Conservation (phyloP, 352 stramenopile species). For the Phytophthora hibernalis region DNA sequence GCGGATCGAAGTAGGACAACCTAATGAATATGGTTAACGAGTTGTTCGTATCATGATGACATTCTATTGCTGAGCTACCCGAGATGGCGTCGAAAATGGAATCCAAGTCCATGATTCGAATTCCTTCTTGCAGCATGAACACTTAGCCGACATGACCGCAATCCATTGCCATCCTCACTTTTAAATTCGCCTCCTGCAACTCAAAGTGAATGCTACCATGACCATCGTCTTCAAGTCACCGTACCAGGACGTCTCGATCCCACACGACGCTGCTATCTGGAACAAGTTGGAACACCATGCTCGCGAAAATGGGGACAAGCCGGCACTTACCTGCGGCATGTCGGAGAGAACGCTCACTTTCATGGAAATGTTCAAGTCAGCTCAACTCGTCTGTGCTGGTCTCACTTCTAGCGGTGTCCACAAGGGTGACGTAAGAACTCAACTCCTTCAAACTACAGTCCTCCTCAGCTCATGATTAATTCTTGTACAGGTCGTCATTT, state of each 20-base stretch:
- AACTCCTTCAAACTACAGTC: neutral
- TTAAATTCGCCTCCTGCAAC: constrained; percentile 18
- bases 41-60: neutral
- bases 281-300: constrained; percentile 50
- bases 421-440: constrained; percentile 51
- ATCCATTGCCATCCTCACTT: constrained; percentile 12
- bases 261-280: constrained; percentile 47
- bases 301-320: constrained; percentile 28
- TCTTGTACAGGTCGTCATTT: constrained; percentile 51
- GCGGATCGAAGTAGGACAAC: neutral
- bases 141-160: neutral
- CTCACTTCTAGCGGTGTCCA: constrained; percentile 45
- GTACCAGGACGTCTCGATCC: constrained; percentile 34
- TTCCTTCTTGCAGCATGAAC: neutral
- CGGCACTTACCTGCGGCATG: constrained; percentile 50
- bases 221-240: constrained; percentile 54
- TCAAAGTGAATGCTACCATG: constrained; percentile 24
- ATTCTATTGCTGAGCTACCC: neutral
- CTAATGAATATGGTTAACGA: constrained; percentile 1
- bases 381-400: constrained; percentile 35
- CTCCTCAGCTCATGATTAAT: neutral
- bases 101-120: neutral
- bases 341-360: constrained; percentile 46
- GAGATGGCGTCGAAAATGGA: constrained; percentile 2
- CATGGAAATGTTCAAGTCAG: constrained; percentile 31